A percentile compares a stretch with the other conserved stretches of the same genome.
These are phyloP conservation scores for Acacia acuminata DNA, from an alignment of 306 rosid species.

Conservation along the genomic window DNA sequence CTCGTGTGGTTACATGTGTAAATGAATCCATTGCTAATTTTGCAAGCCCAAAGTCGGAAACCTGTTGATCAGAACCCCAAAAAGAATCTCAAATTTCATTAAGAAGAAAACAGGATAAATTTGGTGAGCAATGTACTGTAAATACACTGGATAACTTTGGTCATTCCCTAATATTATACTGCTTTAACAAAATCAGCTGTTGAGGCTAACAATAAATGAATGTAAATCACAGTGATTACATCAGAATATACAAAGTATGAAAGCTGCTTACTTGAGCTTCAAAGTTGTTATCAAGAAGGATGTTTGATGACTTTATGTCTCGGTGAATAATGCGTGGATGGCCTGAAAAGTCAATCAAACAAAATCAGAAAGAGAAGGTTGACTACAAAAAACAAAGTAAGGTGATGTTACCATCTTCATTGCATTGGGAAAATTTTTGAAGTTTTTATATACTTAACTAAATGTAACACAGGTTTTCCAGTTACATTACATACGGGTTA, in stretches of 20 bases:
- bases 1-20: conserved; percentile 95
- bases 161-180: conserved; percentile 6
- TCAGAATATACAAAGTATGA: conserved; percentile 20
- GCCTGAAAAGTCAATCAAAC: conserved; percentile 61
- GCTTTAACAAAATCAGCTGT: conserved; percentile 22
- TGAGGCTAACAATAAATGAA: conserved; percentile 15
- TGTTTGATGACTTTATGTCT: conserved; percentile 98
- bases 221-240: background rate
- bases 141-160: conserved; percentile 1
- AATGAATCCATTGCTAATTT: conserved; percentile 82
- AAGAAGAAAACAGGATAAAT: conserved; percentile 1
- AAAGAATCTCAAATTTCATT: conserved; percentile 4
- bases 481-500: background rate
- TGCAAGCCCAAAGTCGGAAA: conserved; percentile 98
- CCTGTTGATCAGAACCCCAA: conserved; percentile 55
- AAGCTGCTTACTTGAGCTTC: conserved; percentile 79
- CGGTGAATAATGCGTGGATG: conserved; percentile 99
- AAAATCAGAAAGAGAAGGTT: conserved; percentile 5
- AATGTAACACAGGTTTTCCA: background rate
- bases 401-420: conserved; percentile 12
- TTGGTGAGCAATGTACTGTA: background rate
- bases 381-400: background rate
- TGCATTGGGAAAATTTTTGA: conserved; percentile 11
- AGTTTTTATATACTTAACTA: conserved; percentile 6
- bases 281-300: conserved; percentile 78